Evolutionary conservation across 345 rosid genomes (phyloP), one percentile per base, ranked within the genome.

Genomic region (Eucalyptus lansdowneana): DNA sequence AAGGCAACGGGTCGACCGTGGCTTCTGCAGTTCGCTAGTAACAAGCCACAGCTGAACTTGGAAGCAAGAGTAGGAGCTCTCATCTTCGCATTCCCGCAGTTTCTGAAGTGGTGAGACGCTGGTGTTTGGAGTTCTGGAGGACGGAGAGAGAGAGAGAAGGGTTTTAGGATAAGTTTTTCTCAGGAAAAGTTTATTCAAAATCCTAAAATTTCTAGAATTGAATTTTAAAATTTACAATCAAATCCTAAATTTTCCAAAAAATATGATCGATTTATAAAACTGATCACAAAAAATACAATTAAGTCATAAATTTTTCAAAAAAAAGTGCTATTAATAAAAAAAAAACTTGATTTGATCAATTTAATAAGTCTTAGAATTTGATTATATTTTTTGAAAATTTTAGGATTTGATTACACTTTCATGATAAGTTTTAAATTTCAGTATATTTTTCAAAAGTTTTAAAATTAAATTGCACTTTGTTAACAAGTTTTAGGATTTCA

Each of bases 401-500:
- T 53, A 53, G 0, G 0, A 6, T 53, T 53, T 1, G 0, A 19
- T 53, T 53, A 53, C 0, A 53, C 2, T 19, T 51, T 51, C 0
- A 7, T 17, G 0, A 51, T 0, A 53, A 53, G 5, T 53, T 53
- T 53, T 0, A 53, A 53, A 53, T 2, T 17, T 53, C 0, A 53
- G 0, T 53, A 1, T 1, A 53, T 0, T 53, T 53, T 53, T 53
- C 24, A 58, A 58, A 58, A 58, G 0, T 11, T 58, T 11, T 24
- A 58, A 0, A 0, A 58, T 0, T 11, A 25, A 5, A 58, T 58
- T 58, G 0, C 2, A 58, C 0, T 53, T 53, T 19, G 0, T 7
- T 53, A 0, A 53, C 0, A 53, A 19, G 22, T 53, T 53, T 53
- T 21, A 53, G 1, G 0, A 53, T 53, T 19, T 53, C 5, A 53